Evolutionary conservation across 2,329 filamentous ascomycete species (phyloP).

Genomic region (Clonostachys sp.): DNA sequence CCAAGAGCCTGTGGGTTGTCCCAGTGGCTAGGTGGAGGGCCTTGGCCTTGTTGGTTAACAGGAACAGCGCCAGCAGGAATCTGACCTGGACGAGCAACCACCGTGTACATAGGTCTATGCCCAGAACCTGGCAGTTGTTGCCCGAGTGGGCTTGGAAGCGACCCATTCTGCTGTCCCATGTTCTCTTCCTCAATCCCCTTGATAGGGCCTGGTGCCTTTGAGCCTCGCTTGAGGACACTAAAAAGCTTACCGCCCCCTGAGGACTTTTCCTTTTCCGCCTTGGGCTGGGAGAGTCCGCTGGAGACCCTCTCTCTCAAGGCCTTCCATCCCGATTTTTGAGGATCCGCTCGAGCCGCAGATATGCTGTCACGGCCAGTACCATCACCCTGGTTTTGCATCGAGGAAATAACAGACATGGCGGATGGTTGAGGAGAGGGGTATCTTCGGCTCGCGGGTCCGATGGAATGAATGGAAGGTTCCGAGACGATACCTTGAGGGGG

Average conservation of each 20-base stretch:
- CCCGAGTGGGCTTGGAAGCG: not conserved
- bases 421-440: no score
- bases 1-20: not conserved
- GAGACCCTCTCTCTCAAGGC: not conserved
- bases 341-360: no score
- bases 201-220: conserved; percentile 11
- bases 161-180: not conserved
- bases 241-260: conserved; percentile 16
- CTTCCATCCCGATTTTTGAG: not conserved
- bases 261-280: no score
- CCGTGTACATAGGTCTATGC: not conserved
- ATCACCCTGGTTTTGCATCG: no score
- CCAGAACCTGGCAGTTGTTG: conserved; percentile 1
- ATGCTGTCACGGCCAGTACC: no score
- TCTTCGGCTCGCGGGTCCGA: no score
- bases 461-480: no score
- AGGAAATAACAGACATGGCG: no score
- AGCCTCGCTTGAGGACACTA: conserved; percentile 21
- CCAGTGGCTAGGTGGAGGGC: not conserved
- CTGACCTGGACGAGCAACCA: no score
- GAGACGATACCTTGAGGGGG: no score
- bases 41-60: not conserved
- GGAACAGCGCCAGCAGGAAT: no score
- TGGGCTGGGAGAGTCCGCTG: not conserved
- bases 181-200: no score